Conservation (phyloP, 306 rosid species). For the Hylodesmum podocarpum region DNA sequence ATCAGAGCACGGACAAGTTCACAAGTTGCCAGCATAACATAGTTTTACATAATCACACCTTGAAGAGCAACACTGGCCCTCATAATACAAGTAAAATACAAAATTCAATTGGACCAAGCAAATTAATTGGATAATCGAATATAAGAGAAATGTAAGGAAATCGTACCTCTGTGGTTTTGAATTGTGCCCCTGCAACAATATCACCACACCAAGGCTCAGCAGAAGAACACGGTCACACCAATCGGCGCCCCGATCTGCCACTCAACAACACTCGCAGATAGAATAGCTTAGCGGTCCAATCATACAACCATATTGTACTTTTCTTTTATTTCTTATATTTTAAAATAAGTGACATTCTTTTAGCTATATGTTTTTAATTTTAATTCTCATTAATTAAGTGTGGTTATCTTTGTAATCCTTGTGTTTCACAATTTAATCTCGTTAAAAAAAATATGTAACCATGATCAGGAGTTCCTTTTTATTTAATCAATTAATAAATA, state of each 20-base stretch:
- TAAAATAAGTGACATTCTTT: too few relatives aligned
- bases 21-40: background rate
- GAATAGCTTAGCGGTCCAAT: slow-evolving; percentile 12
- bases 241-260: slow-evolving; percentile 7
- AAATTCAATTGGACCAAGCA: too few relatives aligned
- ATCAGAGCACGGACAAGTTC: background rate
- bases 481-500: too few relatives aligned
- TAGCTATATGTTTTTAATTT: too few relatives aligned
- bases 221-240: background rate
- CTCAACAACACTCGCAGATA: background rate
- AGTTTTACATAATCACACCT: background rate
- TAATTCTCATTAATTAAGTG: too few relatives aligned
- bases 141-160: background rate
- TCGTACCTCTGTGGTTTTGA: slow-evolving; percentile 12
- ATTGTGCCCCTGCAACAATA: background rate
- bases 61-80: too few relatives aligned
- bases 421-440: too few relatives aligned
- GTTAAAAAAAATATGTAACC: too few relatives aligned
- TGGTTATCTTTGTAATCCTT: too few relatives aligned
- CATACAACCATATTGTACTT: background rate
- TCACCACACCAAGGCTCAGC: too few relatives aligned
- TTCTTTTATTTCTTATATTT: background rate
- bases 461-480: too few relatives aligned
- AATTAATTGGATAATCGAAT: background rate
- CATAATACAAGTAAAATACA: too few relatives aligned